phyloP scores from a whole-genome alignment of 352 stramenopile genomes.

The Phytophthora brassicae region DNA sequence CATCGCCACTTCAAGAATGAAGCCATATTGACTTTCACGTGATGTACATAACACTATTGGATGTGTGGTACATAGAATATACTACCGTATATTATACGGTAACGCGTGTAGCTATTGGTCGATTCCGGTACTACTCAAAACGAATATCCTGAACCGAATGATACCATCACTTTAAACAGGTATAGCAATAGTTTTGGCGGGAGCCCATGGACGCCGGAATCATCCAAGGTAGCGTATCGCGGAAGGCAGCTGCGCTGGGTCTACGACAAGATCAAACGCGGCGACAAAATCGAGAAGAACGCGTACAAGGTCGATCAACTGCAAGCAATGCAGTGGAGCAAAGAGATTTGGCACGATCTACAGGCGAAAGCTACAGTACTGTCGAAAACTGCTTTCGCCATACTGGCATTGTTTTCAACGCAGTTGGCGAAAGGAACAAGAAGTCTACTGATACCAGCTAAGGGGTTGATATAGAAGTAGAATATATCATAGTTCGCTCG shows the following conservation, averaged over 20 bases:
- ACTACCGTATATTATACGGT: no score
- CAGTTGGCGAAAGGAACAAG: no score
- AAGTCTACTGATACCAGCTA: background rate
- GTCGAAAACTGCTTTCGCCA: slow-evolving; percentile 7
- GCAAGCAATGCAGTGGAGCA: background rate
- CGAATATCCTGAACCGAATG: background rate
- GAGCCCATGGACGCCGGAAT: slow-evolving; percentile 1
- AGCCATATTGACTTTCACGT: background rate
- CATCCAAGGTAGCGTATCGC: slow-evolving; percentile 1
- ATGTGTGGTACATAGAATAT: no score
- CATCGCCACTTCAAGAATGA: slow-evolving; percentile 17
- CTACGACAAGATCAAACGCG: background rate
- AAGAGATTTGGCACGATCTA: slow-evolving; percentile 1
- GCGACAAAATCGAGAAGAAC: background rate
- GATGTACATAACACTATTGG: no score
- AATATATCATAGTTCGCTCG: slow-evolving; percentile 4
- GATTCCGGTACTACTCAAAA: no score
- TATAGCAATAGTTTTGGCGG: background rate
- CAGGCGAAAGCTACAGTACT: slow-evolving; percentile 14
- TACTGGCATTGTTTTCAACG: background rate
- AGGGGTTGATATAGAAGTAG: background rate
- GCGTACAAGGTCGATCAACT: background rate
- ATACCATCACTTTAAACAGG: background rate
- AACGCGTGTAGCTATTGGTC: no score
- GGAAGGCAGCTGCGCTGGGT: background rate